Evolutionary conservation across 1,284 basidiomycete genomes (phyloP), one percentile per base, ranked within the genome.

Genomic region (Kwoniella shivajii): DNA sequence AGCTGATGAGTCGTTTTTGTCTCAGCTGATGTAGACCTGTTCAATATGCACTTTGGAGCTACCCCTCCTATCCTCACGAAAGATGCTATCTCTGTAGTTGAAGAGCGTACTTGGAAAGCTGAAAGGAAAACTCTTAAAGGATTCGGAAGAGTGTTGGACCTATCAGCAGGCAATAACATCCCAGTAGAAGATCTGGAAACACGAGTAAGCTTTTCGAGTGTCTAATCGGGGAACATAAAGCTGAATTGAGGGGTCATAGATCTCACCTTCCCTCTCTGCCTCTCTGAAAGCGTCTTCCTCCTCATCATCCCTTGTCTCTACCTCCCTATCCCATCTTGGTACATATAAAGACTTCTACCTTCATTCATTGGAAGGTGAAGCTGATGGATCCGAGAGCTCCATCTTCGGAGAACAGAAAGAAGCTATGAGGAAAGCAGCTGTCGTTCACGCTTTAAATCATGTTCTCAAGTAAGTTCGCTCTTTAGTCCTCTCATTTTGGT

Each of bases 361-460:
- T 26, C 82, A 90, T 31, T 82, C 83, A 6, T 80, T 85, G 42
- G 78, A 84, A 54, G 74, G 74, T 18, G 76, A 79, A 50, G 74
- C 75, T 11, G 77, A 78, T 48, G 77, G 76, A 1, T 59, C 61
- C 16, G 77, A 71, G 56, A 66, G 33, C 47, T 63, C 56, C 30
- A 53, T 70, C 34, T 65, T 67, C 29, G 65, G 71, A 16, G 67
- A 73, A 14, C 62, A 73, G 45, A 75, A 79, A 42, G 76, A 79
- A 57, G 77, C 76, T 16, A 80, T 85, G 36, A 84, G 89, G 37
- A 85, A 90, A 67, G 84, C 84, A 1, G 81, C 86, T 1, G 79
- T 88, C 4, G 78, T 93, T 9, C 92, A 95, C 73, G 83, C 84
- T 1, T 73, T 95, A 50, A 90, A 93, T 68, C 92, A 96, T 77